These are phyloP conservation scores for Lepidopterella palustris DNA, from an alignment of 495 filamentous ascomycete genomes.

Conservation along the genomic window DNA sequence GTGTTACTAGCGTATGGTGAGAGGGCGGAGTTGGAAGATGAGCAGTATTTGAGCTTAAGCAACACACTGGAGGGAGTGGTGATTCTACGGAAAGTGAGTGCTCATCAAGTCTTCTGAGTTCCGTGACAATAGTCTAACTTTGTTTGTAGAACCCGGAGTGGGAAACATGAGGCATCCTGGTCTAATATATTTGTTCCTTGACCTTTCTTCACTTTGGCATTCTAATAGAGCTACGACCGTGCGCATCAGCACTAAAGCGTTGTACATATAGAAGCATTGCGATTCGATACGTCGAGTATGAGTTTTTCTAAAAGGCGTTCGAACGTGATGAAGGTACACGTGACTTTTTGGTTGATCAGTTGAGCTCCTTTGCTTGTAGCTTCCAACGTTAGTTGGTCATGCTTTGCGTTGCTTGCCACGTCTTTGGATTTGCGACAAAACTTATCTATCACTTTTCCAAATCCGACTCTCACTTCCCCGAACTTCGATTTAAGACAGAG, in stretches of 20 bases:
- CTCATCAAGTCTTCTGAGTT: neutral
- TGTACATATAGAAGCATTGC: slow-evolving; percentile 22
- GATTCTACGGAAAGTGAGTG: slow-evolving; percentile 86
- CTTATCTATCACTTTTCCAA: too few relatives aligned
- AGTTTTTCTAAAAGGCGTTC: neutral
- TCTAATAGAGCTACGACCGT: slow-evolving; percentile 22
- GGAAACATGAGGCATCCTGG: slow-evolving; percentile 17
- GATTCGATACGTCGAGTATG: neutral
- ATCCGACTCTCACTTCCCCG: too few relatives aligned
- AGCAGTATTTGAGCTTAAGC: slow-evolving; percentile 87
- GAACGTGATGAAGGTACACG: neutral
- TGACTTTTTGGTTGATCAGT: too few relatives aligned
- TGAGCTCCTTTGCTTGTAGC: too few relatives aligned
- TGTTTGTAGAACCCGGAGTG: slow-evolving; percentile 26
- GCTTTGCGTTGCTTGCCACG: too few relatives aligned
- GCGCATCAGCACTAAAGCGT: neutral
- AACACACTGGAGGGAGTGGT: slow-evolving; percentile 91
- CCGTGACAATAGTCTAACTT: slow-evolving; percentile 4
- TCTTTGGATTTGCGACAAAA: too few relatives aligned
- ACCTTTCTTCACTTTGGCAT: slow-evolving; percentile 8
- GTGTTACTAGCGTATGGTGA: slow-evolving; percentile 90
- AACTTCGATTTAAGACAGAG: too few relatives aligned
- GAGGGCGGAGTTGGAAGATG: slow-evolving; percentile 92
- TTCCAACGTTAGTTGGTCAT: too few relatives aligned
- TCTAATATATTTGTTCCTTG: neutral